Percentiles rank a stretch among this genome's conserved stretches.
phyloP scores from a whole-genome alignment of 352 stramenopile genomes.

The Phytopythium aichiense region DNA sequence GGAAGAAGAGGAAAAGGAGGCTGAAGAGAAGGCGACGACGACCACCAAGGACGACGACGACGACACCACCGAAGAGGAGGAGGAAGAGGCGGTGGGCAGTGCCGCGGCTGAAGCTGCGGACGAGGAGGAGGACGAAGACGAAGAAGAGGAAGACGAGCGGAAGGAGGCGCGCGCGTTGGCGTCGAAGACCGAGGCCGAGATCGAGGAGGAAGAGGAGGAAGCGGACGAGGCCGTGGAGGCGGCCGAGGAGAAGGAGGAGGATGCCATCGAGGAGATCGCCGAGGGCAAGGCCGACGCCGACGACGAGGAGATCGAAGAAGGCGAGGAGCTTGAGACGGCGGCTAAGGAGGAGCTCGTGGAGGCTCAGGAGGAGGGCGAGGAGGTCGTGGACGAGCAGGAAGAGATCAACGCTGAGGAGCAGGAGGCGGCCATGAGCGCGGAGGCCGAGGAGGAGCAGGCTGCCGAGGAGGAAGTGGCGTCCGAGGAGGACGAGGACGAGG shows the following conservation, averaged over 20 bases:
- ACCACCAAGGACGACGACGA: constrained; percentile 3
- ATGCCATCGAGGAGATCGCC: constrained; percentile 4
- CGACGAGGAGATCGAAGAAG: constrained; percentile 7
- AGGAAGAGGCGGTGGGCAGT: background rate
- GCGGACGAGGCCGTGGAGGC: constrained; percentile 5
- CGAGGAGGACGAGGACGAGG: constrained; percentile 8
- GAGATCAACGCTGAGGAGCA: constrained; percentile 2
- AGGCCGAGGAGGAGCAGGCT: background rate
- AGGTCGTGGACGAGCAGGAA: constrained; percentile 7
- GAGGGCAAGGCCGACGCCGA: constrained; percentile 3
- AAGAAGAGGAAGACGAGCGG: constrained; percentile 7
- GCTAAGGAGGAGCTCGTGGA: constrained; percentile 5
- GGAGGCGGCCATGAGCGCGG: constrained; percentile 1
- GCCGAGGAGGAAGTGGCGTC: background rate
- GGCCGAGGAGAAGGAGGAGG: constrained; percentile 8
- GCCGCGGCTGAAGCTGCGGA: constrained; percentile 8
- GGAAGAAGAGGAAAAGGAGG: constrained; percentile 6
- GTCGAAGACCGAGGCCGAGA: constrained; percentile 5
- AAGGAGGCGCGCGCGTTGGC: background rate
- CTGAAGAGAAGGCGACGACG: background rate
- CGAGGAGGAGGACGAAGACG: constrained; percentile 12
- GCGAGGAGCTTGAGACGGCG: constrained; percentile 2
- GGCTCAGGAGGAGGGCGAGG: constrained; percentile 4
- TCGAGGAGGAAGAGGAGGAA: constrained; percentile 4
- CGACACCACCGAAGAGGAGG: constrained; percentile 4